Conservation (phyloP, 2,329 filamentous ascomycete genomes). For the Epichloe gansuensis region DNA sequence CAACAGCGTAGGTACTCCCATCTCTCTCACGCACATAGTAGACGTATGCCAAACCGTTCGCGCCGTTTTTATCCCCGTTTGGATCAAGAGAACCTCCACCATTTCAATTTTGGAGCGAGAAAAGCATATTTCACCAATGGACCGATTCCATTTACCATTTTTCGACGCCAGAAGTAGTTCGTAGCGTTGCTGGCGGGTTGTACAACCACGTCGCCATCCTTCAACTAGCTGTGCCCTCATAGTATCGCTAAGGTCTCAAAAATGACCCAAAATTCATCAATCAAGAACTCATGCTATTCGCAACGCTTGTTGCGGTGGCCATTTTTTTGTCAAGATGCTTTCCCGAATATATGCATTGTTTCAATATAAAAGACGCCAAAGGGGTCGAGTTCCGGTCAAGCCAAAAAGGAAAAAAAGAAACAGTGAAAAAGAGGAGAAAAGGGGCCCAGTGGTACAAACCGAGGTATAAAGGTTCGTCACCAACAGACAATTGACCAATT, state of each 20-base stretch:
- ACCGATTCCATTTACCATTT: background rate
- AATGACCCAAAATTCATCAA: background rate
- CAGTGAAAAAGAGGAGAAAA: background rate
- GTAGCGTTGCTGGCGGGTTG: background rate
- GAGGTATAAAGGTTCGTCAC: background rate
- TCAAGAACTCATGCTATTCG: background rate
- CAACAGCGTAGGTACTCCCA: constrained; percentile 1
- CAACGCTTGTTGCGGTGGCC: background rate
- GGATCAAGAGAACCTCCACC: background rate
- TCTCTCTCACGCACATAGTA: constrained; percentile 3
- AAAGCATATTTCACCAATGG: background rate
- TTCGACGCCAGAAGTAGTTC: background rate
- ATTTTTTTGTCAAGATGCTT: background rate
- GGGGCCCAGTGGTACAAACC: background rate
- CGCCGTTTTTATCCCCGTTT: background rate
- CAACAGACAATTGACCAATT: background rate
- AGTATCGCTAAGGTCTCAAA: background rate
- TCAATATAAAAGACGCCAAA: background rate
- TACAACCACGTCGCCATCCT: background rate
- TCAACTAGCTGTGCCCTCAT: background rate
- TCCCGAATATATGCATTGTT: background rate
- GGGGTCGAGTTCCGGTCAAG: background rate
- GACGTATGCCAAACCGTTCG: constrained; percentile 3
- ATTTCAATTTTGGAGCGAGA: background rate
- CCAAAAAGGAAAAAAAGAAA: background rate